Base-by-base conservation (phyloP, 768 basidiomycete genomes). In the Suillus tomentosus region DNA sequence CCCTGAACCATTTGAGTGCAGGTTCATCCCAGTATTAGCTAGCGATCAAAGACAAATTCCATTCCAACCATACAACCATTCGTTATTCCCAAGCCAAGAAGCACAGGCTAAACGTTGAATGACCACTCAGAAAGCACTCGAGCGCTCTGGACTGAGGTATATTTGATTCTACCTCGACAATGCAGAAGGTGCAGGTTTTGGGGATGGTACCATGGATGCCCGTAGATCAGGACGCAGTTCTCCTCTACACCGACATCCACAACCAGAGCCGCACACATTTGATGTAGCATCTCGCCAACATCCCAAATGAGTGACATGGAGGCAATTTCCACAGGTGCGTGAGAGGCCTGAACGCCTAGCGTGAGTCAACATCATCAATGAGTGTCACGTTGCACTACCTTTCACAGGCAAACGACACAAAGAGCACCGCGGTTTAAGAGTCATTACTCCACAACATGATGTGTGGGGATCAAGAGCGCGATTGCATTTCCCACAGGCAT, bases 371-470 rank as follows among this genome's bases (percentile, higher is more conserved):
- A 22, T 31, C 19, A 17, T 36, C 53, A 62, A 55, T 6, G 31
- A 53, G 47, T 5, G 31, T 39, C 34, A 53, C 2, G 60, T 60
- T 3, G 1, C 72, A 80, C 11, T 66, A 86, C 92, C 90, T 82
- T 86, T 90, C 63, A 89, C 86, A 7, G 90, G 88, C 37, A 94
- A 82, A 56, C 91, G 82, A 72, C 92, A 94, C 19, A 94, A 82
- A 0, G 90, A 84, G 71, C 92, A 94, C 7, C 75, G 75, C 2
- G 86, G 78, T 72, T 80, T 81, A 5, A 76, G 77, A 50, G 76
- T 80, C n/a, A 77, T 74, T 10, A 75, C 76, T 62, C 75, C 78
- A 65, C 84, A 87, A 36, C 74, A 70, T 31, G 74, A 69, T 15
- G 71, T 70, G 19, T 80, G 78, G 0, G 74, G 69, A 4, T 71